phyloP scores from a whole-genome alignment of 345 rosid species.

The Xanthoceras sorbifolium region DNA sequence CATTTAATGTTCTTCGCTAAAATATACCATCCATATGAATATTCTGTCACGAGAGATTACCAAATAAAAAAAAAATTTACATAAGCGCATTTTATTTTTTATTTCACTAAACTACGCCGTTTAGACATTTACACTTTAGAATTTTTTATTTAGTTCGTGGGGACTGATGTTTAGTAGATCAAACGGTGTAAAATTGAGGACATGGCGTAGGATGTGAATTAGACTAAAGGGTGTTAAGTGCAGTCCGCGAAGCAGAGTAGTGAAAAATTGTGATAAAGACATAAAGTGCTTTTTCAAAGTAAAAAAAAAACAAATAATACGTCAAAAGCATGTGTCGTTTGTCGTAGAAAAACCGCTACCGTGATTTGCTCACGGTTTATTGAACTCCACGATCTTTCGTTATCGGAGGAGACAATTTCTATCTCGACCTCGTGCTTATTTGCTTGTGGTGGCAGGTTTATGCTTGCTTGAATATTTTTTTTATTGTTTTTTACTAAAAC shows the following conservation, averaged over 20 bases:
- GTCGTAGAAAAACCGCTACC: neutral
- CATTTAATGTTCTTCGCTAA: neutral
- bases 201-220: neutral
- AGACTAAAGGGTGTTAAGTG: neutral
- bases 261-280: neutral
- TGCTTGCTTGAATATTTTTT: neutral
- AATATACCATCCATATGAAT: neutral
- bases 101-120: too few species aligned
- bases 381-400: constrained; percentile 1
- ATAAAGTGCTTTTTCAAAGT: neutral
- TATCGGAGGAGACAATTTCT: neutral
- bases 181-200: neutral
- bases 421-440: neutral
- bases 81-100: too few species aligned
- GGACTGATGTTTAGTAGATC: neutral
- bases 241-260: constrained; percentile 5
- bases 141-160: neutral
- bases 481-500: neutral
- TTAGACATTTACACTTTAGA: neutral
- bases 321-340: constrained; percentile 4
- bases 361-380: neutral
- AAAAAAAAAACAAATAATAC: neutral
- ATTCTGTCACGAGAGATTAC: too few species aligned
- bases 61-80: too few species aligned
- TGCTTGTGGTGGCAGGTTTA: neutral